A percentile compares a stretch with the other conserved stretches of the same genome.
Evolutionary conservation across 169 alveolate species (phyloP).

Genomic region (Cryptosporidium andersoni): DNA sequence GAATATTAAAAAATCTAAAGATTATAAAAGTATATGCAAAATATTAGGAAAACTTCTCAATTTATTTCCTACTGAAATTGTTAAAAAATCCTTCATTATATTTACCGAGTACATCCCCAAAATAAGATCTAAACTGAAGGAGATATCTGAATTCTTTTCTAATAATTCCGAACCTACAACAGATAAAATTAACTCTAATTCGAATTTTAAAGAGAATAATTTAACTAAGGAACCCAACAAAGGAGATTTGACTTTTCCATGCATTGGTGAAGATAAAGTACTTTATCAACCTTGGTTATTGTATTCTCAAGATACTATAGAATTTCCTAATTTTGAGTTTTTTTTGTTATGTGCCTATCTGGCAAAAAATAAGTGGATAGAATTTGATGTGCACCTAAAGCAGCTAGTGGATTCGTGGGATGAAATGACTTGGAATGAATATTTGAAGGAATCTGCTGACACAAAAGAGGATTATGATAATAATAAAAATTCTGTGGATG

Average conservation of each 20-base stretch:
- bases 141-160: neutral
- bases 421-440: conserved; percentile 23
- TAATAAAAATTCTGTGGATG: neutral
- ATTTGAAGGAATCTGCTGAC: neutral
- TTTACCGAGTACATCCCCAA: conserved; percentile 35
- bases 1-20: neutral
- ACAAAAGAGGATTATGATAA: neutral
- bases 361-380: conserved; percentile 18
- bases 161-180: neutral
- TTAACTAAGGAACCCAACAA: neutral
- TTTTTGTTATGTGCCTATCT: conserved; percentile 30
- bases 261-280: conserved; percentile 25
- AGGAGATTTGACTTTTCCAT: neutral
- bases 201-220: neutral
- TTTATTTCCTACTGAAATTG: conserved; percentile 24
- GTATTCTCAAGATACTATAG: neutral
- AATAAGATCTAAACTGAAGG: neutral
- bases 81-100: conserved; percentile 26
- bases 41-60: conserved; percentile 2
- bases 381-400: conserved; percentile 9
- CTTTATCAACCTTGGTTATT: conserved; percentile 33
- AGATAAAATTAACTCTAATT: neutral
- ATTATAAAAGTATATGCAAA: neutral
- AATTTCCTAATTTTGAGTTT: conserved; percentile 12
- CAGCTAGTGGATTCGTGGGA: conserved; percentile 39